These are phyloP conservation scores for Pleurozium schreberi DNA, from an alignment of 225 moss, liverwort and hornwort genomes.

Conservation along the genomic window DNA sequence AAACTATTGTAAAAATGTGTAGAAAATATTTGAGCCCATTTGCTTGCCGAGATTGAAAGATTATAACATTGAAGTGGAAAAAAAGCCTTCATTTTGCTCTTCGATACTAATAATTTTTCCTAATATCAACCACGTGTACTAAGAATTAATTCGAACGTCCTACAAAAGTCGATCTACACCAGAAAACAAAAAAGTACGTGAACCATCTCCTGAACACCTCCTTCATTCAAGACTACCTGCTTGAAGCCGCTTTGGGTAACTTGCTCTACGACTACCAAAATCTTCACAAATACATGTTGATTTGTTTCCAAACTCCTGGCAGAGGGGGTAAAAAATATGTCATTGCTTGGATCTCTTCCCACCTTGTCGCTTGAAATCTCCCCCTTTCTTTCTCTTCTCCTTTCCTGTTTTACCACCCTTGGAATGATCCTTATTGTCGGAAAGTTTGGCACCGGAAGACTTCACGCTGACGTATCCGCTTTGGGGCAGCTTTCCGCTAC, in stretches of 20 bases:
- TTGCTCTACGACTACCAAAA: neutral
- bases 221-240: neutral
- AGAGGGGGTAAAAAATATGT: neutral
- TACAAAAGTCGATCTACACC: neutral
- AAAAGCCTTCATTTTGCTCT: neutral
- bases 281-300: constrained; percentile 1
- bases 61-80: neutral
- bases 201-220: neutral
- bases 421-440: constrained; percentile 8
- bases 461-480: constrained; percentile 76
- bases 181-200: neutral
- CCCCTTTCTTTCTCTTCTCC: constrained; percentile 44
- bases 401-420: constrained; percentile 30
- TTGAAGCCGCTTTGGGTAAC: neutral
- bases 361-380: constrained; percentile 28
- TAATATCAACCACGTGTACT: neutral
- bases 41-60: fast-evolving
- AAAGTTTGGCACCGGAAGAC: constrained; percentile 18
- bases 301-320: neutral
- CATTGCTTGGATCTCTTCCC: constrained; percentile 39
- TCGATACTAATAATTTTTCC: neutral
- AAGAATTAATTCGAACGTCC: neutral
- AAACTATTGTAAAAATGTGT: neutral
- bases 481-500: constrained; percentile 45
- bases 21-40: neutral